Conservation (phyloP, 805 yeast species). For the Danielia oregonensis region DNA sequence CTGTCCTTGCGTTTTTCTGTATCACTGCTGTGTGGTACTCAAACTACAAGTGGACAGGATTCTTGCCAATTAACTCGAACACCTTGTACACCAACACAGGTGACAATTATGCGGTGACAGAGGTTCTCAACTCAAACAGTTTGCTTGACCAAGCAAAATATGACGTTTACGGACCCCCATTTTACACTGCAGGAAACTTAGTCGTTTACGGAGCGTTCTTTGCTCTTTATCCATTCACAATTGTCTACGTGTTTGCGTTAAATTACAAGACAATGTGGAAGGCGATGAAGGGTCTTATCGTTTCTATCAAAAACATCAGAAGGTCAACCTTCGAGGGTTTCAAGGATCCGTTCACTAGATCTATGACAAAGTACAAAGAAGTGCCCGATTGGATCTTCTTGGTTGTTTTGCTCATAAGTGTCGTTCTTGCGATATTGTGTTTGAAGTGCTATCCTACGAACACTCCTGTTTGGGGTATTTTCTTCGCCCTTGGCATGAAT, state of each 20-base stretch:
- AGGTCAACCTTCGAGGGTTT: slow-evolving; percentile 29
- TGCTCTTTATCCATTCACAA: slow-evolving; percentile 22
- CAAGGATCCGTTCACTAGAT: slow-evolving; percentile 28
- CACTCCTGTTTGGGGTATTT: slow-evolving; percentile 36
- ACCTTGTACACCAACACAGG: slow-evolving; percentile 25
- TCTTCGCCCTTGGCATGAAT: slow-evolving; percentile 31
- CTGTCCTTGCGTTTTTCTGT: slow-evolving; percentile 19
- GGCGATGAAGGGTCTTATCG: slow-evolving; percentile 11
- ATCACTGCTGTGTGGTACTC: slow-evolving; percentile 27
- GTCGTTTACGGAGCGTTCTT: slow-evolving; percentile 22
- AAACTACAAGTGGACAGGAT: slow-evolving; percentile 27
- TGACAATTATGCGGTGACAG: slow-evolving; percentile 16
- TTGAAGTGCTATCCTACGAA: slow-evolving; percentile 28
- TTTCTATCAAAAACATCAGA: slow-evolving; percentile 14
- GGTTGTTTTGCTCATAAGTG: slow-evolving; percentile 22
- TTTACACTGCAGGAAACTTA: slow-evolving; percentile 20
- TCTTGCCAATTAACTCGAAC: slow-evolving; percentile 23
- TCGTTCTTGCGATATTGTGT: slow-evolving; percentile 31
- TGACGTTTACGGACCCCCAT: slow-evolving; percentile 19
- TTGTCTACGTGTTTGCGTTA: slow-evolving; percentile 17
- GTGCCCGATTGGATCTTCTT: slow-evolving; percentile 32
- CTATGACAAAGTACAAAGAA: slow-evolving; percentile 32
- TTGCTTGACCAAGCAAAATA: slow-evolving; percentile 17
- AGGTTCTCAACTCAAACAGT: slow-evolving; percentile 10
- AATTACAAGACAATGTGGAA: slow-evolving; percentile 13